A percentile compares a stretch with the other conserved stretches of the same genome.
Conservation (phyloP, 2,329 filamentous ascomycete genomes). For the Didymella glomerata region DNA sequence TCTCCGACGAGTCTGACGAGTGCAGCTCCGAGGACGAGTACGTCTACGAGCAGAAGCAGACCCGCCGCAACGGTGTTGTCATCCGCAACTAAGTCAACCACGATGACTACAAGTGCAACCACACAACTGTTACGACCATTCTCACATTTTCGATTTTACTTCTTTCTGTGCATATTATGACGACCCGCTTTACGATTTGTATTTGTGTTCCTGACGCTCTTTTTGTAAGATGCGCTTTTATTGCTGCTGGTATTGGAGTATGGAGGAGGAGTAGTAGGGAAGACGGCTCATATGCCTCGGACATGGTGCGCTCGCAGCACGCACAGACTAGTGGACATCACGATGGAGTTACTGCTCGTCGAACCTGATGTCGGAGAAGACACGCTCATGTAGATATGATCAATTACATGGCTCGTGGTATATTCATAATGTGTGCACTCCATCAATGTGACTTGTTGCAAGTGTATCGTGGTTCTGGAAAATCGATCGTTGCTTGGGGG, state of each 20-base stretch:
- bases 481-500: too few relatives aligned
- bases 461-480: too few relatives aligned
- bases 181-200: conserved; percentile 27
- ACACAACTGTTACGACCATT: conserved; percentile 24
- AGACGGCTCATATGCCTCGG: conserved; percentile 19
- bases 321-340: conserved; percentile 18
- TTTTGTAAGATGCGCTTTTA: conserved; percentile 22
- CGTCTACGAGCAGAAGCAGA: conserved; percentile 61
- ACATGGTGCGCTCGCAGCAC: conserved; percentile 8
- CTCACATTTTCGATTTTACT: conserved; percentile 21
- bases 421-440: neutral
- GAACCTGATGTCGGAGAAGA: conserved; percentile 23
- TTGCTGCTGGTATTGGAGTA: conserved; percentile 25
- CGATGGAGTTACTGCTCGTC: conserved; percentile 19
- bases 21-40: conserved; percentile 75
- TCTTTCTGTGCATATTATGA: conserved; percentile 45
- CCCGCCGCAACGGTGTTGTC: conserved; percentile 58
- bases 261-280: conserved; percentile 11
- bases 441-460: too few relatives aligned
- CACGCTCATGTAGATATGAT: conserved; percentile 29
- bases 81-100: conserved; percentile 45
- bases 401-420: conserved; percentile 20
- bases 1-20: conserved; percentile 72
- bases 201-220: conserved; percentile 19
- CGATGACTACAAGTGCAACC: conserved; percentile 6